Evolutionary conservation across 257 asterid genomes (phyloP), one percentile per base, ranked within the genome.

Genomic region (Solanum megistacrolobum): DNA sequence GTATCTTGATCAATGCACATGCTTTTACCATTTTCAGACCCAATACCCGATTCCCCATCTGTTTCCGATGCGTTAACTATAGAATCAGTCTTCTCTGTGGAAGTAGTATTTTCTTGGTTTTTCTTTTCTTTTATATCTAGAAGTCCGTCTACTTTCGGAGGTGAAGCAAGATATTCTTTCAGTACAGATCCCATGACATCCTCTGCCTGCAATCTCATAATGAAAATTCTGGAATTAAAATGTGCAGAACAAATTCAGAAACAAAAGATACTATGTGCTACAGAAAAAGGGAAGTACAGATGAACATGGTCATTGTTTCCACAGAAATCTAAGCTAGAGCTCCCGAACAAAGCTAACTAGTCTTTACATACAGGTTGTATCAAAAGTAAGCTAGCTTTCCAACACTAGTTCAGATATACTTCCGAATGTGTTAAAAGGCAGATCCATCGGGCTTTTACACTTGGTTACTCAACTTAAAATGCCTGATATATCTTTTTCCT

Each of bases 171-270:
- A 93, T 97, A 97, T 90, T 96, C 95, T 90, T 93, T 97, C 96
- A 97, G 92, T 91, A 97, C 92, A 32, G 97, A 91, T 84, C 98
- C 99, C 87, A 94, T 93, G 39, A 96, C 97, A 90, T 95, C 95
- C 90, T 97, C 99, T 38, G 99, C 99, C 99, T 97, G 92, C 83
- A 86, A 87, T 52, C 85, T 73, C 89, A 25, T 71, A 46, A 60
- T 38, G 27, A 41, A 71, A 65, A 72, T 73, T 86, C 14, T 32
- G 55, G 88, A 73, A 86, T 86, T 34, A 86, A 14, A 65, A 73
- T 32, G 38, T 39, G 83, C 36, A 73, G 48, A 18, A 46, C 39
- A 5, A 4, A 14, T 82, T 81, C 18, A 1, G 12, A 48, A 5
- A 48, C 85, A 48, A 82, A 46, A 25, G 69, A 29, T 48, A 48